These are phyloP conservation scores for Chytriomyces sp. DNA, from an alignment of 192 early-diverging fungal genomes.

Conservation along the genomic window DNA sequence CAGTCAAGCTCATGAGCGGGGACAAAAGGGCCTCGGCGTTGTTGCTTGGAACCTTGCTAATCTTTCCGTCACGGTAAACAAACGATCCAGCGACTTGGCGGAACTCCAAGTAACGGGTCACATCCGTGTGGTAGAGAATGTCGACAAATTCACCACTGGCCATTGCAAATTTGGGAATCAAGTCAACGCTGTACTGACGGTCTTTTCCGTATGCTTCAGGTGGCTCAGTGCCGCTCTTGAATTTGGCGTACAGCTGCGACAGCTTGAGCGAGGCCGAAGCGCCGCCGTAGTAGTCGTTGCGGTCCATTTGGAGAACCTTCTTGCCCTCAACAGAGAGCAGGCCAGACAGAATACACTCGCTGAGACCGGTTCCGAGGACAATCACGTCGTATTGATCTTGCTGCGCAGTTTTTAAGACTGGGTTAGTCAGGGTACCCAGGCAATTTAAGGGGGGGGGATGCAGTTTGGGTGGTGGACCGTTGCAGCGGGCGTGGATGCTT, in stretches of 20 bases:
- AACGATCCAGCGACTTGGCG: slow-evolving; percentile 91
- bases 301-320: slow-evolving; percentile 51
- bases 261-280: slow-evolving; percentile 89
- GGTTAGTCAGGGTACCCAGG: background rate
- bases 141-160: slow-evolving; percentile 93
- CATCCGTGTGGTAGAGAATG: slow-evolving; percentile 96
- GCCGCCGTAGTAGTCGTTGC: slow-evolving; percentile 88
- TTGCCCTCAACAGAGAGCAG: slow-evolving; percentile 54
- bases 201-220: slow-evolving; percentile 78
- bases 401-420: background rate
- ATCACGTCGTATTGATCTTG: slow-evolving; percentile 32
- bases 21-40: slow-evolving; percentile 82
- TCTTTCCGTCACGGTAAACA: slow-evolving; percentile 86
- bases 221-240: slow-evolving; percentile 26
- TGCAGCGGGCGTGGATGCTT: background rate
- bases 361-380: slow-evolving; percentile 54
- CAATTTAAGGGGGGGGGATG: background rate
- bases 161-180: slow-evolving; percentile 99
- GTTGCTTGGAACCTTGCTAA: slow-evolving; percentile 94
- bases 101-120: slow-evolving; percentile 98
- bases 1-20: slow-evolving; percentile 88
- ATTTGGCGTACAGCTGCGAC: slow-evolving; percentile 62
- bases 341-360: slow-evolving; percentile 54
- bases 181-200: slow-evolving; percentile 94
- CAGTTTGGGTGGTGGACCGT: background rate